Conservation (phyloP, 169 alveolate species). For the Plasmodium fragile region DNA sequence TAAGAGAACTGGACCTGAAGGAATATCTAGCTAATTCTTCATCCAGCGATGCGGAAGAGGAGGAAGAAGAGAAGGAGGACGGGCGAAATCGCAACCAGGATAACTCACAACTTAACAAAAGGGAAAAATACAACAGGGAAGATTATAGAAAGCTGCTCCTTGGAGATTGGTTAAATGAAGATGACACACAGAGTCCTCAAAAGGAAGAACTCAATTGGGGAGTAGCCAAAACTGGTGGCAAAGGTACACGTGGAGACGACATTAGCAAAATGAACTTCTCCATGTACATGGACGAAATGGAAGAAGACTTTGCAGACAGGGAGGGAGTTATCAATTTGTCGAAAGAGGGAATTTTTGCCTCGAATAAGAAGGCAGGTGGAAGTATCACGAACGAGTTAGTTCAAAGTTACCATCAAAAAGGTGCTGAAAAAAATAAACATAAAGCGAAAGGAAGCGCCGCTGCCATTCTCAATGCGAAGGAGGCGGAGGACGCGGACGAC, state of each 20-base stretch:
- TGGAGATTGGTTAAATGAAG: slow-evolving; percentile 72
- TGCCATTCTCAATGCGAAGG: background rate
- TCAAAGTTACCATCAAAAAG: background rate
- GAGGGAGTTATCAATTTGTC: background rate
- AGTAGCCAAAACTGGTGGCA: background rate
- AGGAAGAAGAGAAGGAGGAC: slow-evolving; percentile 11
- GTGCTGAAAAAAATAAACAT: slow-evolving; percentile 10
- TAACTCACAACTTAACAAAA: slow-evolving; percentile 10
- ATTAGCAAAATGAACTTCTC: background rate
- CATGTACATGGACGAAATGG: background rate
- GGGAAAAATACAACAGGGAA: slow-evolving; percentile 48
- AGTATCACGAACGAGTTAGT: background rate
- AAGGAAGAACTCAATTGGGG: background rate
- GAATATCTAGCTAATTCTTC: slow-evolving; percentile 78
- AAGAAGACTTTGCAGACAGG: background rate
- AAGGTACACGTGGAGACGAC: background rate
- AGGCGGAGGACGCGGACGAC: background rate
- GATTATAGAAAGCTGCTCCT: slow-evolving; percentile 68
- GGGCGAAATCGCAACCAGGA: slow-evolving; percentile 22
- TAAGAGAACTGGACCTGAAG: slow-evolving; percentile 78
- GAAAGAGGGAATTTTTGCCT: background rate
- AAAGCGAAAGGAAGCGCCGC: background rate
- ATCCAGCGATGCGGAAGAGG: slow-evolving; percentile 58
- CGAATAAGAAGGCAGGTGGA: background rate
- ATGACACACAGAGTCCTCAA: background rate